phyloP scores from a whole-genome alignment of 2,329 filamentous ascomycete species.

The Phaeosphaeria sp. region DNA sequence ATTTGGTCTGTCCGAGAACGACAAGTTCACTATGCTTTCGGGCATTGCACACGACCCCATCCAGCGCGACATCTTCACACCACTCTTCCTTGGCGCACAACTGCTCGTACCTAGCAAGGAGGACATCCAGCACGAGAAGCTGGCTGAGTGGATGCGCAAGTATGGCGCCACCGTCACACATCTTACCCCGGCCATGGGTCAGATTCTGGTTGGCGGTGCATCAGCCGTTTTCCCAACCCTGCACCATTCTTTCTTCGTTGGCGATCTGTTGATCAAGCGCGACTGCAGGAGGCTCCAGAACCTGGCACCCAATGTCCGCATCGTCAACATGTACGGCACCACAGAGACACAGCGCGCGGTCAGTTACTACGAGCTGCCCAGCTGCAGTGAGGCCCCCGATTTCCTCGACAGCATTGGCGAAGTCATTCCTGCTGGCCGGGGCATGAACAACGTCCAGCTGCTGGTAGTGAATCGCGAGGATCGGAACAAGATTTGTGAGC shows the following conservation, averaged over 20 bases:
- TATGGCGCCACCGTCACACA: conserved; percentile 81
- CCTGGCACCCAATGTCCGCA: conserved; percentile 75
- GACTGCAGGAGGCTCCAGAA: conserved; percentile 80
- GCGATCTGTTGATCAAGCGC: conserved; percentile 84
- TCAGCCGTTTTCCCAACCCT: conserved; percentile 77
- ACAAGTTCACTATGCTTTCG: conserved; percentile 80
- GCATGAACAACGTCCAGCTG: conserved; percentile 89
- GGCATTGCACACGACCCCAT: conserved; percentile 79
- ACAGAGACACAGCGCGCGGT: conserved; percentile 85
- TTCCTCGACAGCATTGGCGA: conserved; percentile 73
- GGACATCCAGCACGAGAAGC: conserved; percentile 82
- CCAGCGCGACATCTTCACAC: conserved; percentile 83
- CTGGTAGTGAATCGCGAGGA: conserved; percentile 78
- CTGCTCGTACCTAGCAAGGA: conserved; percentile 81
- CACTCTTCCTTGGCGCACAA: conserved; percentile 83
- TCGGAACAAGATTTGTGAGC: conserved; percentile 71
- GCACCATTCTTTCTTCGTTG: conserved; percentile 87
- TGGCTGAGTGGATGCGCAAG: conserved; percentile 87
- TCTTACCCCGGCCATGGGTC: conserved; percentile 94
- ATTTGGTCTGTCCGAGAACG: conserved; percentile 75
- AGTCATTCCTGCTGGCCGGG: conserved; percentile 80
- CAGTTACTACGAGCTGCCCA: conserved; percentile 81
- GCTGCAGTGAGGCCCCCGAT: conserved; percentile 66
- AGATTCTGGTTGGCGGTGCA: conserved; percentile 88
- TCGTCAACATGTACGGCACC: conserved; percentile 88